These are phyloP conservation scores for Ceratocystis alfenasii DNA, from an alignment of 2,329 filamentous ascomycete species.

Conservation along the genomic window DNA sequence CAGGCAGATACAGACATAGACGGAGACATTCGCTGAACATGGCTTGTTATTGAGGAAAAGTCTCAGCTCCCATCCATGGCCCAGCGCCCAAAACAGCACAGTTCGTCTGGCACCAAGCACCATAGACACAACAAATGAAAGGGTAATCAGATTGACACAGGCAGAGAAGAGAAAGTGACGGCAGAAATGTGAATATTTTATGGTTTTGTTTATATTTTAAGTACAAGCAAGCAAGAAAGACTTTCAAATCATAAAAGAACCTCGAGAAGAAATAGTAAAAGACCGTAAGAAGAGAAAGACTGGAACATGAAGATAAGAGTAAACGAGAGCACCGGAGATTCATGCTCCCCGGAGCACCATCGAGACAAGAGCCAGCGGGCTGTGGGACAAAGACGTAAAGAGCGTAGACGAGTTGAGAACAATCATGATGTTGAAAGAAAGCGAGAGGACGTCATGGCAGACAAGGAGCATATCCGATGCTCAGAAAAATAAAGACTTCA, in stretches of 20 bases:
- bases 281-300: not conserved
- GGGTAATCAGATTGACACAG: too few species aligned
- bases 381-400: not conserved
- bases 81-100: too few species aligned
- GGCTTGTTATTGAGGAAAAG: too few species aligned
- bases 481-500: constrained; percentile 3
- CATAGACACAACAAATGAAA: too few species aligned
- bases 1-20: not conserved
- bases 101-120: too few species aligned
- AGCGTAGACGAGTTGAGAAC: not conserved
- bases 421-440: constrained; percentile 10
- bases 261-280: constrained; percentile 2
- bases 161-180: too few species aligned
- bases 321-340: not conserved
- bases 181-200: not conserved
- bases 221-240: not conserved
- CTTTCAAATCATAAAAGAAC: not conserved
- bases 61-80: too few species aligned
- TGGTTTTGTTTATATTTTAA: not conserved
- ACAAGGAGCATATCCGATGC: not conserved
- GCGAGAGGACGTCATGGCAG: constrained; percentile 17
- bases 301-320: not conserved
- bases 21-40: not conserved
- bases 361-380: not conserved
- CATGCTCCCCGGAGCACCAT: not conserved